phyloP scores from a whole-genome alignment of 192 early-diverging fungal species.

The Coemansia reversa region DNA sequence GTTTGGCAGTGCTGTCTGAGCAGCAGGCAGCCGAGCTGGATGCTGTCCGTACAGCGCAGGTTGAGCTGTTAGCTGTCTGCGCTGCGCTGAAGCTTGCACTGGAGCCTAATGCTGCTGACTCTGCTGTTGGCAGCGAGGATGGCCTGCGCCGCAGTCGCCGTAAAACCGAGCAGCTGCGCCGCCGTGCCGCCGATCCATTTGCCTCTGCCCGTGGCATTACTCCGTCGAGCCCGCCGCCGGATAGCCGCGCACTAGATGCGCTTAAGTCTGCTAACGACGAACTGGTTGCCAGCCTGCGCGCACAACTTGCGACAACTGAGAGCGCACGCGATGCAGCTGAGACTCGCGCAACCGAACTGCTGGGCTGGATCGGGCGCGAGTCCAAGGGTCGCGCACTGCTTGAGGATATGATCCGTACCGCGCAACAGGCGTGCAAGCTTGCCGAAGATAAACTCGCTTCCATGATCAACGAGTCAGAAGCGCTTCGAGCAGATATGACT shows the following conservation, averaged over 20 bases:
- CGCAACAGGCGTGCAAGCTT: conserved; percentile 54
- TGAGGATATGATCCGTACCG: conserved; percentile 54
- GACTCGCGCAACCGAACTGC: conserved; percentile 45
- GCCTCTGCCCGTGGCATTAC: conserved; percentile 4
- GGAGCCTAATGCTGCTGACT: neutral
- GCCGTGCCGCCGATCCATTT: conserved; percentile 26
- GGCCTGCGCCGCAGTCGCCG: conserved; percentile 30
- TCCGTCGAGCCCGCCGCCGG: neutral
- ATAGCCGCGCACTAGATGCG: conserved; percentile 25
- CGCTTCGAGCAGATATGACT: conserved; percentile 13
- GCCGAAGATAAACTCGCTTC: conserved; percentile 38
- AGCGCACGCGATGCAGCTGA: conserved; percentile 35
- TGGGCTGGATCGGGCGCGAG: conserved; percentile 54
- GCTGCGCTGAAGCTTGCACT: conserved; percentile 18
- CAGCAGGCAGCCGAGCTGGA: conserved; percentile 33
- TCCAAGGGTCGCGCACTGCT: conserved; percentile 55
- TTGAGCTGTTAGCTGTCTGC: conserved; percentile 33
- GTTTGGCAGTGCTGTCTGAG: conserved; percentile 40
- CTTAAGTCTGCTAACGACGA: conserved; percentile 39
- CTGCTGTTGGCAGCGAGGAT: neutral
- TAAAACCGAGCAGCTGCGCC: conserved; percentile 46
- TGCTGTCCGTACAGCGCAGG: conserved; percentile 28
- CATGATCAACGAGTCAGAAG: conserved; percentile 28
- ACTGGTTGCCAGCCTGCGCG: conserved; percentile 24
- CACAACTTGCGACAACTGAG: conserved; percentile 27